These are phyloP conservation scores for Lichtheimia hyalospora DNA, from an alignment of 371 early-diverging fungal genomes.

Conservation along the genomic window DNA sequence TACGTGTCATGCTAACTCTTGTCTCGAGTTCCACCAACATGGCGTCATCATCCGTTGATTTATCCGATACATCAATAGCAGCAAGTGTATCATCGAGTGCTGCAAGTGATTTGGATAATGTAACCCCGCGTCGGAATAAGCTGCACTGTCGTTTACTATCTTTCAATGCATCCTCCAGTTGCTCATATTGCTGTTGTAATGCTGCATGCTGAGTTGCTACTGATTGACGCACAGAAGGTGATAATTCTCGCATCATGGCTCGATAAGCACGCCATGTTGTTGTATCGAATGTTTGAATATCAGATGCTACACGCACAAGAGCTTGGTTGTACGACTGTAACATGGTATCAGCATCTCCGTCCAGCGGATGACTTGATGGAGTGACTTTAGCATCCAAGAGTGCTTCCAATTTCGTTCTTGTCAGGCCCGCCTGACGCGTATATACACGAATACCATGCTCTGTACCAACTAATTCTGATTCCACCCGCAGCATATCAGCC, in stretches of 20 bases:
- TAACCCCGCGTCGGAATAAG: slow-evolving; percentile 33
- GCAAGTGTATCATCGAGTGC: slow-evolving; percentile 39
- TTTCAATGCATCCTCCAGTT: slow-evolving; percentile 12
- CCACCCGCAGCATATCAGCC: slow-evolving; percentile 31
- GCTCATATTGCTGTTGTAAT: slow-evolving; percentile 11
- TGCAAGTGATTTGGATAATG: slow-evolving; percentile 29
- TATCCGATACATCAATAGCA: slow-evolving; percentile 21
- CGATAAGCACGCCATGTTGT: slow-evolving; percentile 28
- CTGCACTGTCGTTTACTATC: slow-evolving; percentile 15
- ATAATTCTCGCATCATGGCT: slow-evolving; percentile 9
- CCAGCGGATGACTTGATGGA: slow-evolving; percentile 26
- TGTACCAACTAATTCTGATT: slow-evolving; percentile 28
- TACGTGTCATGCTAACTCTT: slow-evolving; percentile 30
- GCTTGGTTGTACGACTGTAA: slow-evolving; percentile 5
- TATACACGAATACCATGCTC: slow-evolving; percentile 31
- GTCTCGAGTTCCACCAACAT: slow-evolving; percentile 27
- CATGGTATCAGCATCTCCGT: slow-evolving; percentile 15
- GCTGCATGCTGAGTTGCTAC: slow-evolving; percentile 9
- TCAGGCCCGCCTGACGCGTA: slow-evolving; percentile 15
- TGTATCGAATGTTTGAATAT: slow-evolving; percentile 19
- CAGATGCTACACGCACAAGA: not conserved
- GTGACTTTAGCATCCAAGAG: not conserved
- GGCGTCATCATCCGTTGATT: slow-evolving; percentile 29
- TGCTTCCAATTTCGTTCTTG: not conserved
- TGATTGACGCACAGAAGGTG: slow-evolving; percentile 12